phyloP scores from a whole-genome alignment of 805 yeast species.

The Pichia californica region DNA sequence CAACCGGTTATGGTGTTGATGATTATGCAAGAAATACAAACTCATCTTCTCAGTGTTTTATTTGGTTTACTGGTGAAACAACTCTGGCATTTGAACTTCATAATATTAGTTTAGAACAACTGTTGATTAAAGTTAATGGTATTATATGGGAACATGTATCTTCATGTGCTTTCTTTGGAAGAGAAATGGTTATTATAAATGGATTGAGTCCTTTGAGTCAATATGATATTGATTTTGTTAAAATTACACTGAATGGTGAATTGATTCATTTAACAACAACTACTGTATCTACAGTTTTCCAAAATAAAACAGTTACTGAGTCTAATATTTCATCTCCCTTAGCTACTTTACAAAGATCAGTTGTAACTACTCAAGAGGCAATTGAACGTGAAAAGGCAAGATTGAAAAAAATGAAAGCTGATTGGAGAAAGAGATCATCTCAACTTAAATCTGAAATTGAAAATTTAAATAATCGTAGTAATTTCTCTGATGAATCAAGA shows the following conservation, averaged over 20 bases:
- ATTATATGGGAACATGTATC: constrained; percentile 64
- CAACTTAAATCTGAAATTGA: constrained; percentile 54
- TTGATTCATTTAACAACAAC: constrained; percentile 26
- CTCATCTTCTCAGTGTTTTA: constrained; percentile 30
- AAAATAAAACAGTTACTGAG: constrained; percentile 28
- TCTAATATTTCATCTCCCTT: constrained; percentile 44
- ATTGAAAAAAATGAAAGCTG: constrained; percentile 51
- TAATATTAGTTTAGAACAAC: constrained; percentile 36
- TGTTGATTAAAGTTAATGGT: constrained; percentile 52
- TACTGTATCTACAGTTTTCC: constrained; percentile 31
- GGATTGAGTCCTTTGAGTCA: constrained; percentile 62
- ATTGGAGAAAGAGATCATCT: constrained; percentile 47
- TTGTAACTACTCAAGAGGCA: constrained; percentile 56
- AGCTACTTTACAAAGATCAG: constrained; percentile 57
- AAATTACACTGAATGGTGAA: constrained; percentile 27
- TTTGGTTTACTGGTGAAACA: constrained; percentile 47
- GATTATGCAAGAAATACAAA: constrained; percentile 16
- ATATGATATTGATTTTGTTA: constrained; percentile 48
- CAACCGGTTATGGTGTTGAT: constrained; percentile 25
- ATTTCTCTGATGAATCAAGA: constrained; percentile 52
- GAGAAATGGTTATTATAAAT: constrained; percentile 50
- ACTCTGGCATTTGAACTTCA: constrained; percentile 45
- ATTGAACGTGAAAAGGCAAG: constrained; percentile 51
- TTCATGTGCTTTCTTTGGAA: constrained; percentile 40
- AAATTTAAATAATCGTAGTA: constrained; percentile 37